A percentile compares a stretch with the other conserved stretches of the same genome.
These are phyloP conservation scores for Apiospora arundinis DNA, from an alignment of 2,329 filamentous ascomycete genomes.

Conservation along the genomic window DNA sequence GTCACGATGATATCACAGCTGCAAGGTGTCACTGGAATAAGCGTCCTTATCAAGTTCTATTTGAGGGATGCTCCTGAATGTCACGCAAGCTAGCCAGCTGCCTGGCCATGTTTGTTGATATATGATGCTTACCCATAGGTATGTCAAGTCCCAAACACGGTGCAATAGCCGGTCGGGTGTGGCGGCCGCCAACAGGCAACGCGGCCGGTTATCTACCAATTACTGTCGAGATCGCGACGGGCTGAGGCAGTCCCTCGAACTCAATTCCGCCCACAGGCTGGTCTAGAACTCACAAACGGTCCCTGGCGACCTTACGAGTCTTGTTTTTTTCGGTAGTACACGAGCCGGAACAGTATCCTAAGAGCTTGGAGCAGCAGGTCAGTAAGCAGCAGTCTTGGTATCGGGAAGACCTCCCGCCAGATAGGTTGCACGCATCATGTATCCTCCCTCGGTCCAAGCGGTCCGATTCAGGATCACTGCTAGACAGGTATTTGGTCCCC, in stretches of 20 bases:
- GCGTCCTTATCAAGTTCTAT: no score
- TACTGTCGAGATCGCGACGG: not conserved
- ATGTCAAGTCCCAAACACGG: not conserved
- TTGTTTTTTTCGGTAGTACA: not conserved
- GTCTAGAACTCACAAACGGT: not conserved
- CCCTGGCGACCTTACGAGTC: not conserved
- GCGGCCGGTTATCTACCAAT: not conserved
- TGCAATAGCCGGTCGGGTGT: not conserved
- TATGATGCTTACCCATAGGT: no score
- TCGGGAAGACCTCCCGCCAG: not conserved
- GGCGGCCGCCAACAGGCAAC: not conserved
- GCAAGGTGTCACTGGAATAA: no score
- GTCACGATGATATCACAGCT: no score
- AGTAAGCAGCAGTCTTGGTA: not conserved
- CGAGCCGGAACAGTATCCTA: no score
- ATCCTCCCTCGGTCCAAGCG: not conserved
- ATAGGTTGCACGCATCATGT: not conserved
- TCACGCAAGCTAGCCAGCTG: not conserved
- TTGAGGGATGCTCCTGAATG: no score
- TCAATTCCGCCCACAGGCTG: not conserved
- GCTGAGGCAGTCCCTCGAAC: not conserved
- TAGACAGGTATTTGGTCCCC: not conserved
- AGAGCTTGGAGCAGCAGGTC: not conserved
- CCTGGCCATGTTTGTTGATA: not conserved
- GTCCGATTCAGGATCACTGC: not conserved